phyloP scores from a whole-genome alignment of 441 rosid species.

The Croton laevigatus region DNA sequence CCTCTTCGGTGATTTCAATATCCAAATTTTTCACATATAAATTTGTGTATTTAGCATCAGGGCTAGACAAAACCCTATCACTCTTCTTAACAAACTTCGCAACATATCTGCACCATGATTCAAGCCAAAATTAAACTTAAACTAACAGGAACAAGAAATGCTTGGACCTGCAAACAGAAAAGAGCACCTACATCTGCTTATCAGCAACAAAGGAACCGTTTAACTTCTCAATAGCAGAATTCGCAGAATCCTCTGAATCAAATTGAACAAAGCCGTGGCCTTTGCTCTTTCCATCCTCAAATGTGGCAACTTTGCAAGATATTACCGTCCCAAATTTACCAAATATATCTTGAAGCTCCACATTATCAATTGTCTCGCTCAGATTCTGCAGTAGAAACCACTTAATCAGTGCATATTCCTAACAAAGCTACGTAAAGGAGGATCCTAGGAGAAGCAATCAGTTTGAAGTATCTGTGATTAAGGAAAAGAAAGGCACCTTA shows the following conservation, averaged over 20 bases:
- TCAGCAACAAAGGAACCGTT: conserved; percentile 51
- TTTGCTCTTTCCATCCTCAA: conserved; percentile 61
- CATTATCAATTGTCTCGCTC: conserved; percentile 41
- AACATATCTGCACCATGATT: conserved; percentile 45
- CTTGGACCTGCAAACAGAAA: conserved; percentile 7
- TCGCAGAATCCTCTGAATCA: conserved; percentile 62
- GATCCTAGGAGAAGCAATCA: neutral
- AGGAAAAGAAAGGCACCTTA: conserved; percentile 28
- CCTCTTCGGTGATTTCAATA: conserved; percentile 48
- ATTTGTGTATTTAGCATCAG: conserved; percentile 39
- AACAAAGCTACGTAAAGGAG: neutral
- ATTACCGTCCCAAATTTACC: conserved; percentile 46
- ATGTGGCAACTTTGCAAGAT: conserved; percentile 73
- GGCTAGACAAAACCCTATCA: conserved; percentile 40
- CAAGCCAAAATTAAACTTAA: neutral
- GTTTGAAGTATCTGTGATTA: neutral
- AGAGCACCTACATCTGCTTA: conserved; percentile 52
- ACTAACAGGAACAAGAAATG: neutral
- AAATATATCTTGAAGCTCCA: conserved; percentile 51
- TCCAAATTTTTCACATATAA: conserved; percentile 68
- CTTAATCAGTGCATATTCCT: neutral
- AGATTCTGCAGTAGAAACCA: conserved; percentile 37
- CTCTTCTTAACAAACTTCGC: conserved; percentile 61
- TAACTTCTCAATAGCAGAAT: conserved; percentile 48
- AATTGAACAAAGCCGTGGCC: conserved; percentile 82